Evolutionary conservation across 352 stramenopile genomes (phyloP).

Genomic region (Aphanomyces cochlioides): DNA sequence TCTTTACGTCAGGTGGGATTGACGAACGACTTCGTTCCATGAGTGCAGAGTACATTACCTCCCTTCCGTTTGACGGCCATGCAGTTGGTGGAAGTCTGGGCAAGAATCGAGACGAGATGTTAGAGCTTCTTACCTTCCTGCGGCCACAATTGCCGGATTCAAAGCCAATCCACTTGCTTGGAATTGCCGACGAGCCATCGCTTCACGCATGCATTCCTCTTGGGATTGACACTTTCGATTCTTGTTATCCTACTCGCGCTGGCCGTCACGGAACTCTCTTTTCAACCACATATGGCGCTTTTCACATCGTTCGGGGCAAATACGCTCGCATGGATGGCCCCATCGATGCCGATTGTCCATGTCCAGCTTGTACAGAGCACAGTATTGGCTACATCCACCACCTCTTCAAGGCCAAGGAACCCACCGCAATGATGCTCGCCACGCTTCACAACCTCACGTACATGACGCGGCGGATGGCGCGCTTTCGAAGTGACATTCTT

Average conservation of each 20-base stretch:
- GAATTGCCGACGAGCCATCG: slow-evolving; percentile 74
- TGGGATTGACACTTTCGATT: slow-evolving; percentile 80
- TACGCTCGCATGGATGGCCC: slow-evolving; percentile 46
- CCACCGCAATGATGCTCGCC: slow-evolving; percentile 46
- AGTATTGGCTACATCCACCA: slow-evolving; percentile 65
- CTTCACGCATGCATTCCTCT: slow-evolving; percentile 49
- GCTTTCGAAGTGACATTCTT: slow-evolving; percentile 58
- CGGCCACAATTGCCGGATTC: slow-evolving; percentile 60
- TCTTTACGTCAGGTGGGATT: slow-evolving; percentile 46
- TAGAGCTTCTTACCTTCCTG: slow-evolving; percentile 60
- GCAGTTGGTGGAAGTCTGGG: slow-evolving; percentile 68
- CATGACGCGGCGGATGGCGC: slow-evolving; percentile 70
- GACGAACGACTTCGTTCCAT: slow-evolving; percentile 66
- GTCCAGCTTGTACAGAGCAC: slow-evolving; percentile 54
- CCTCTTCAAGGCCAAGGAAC: slow-evolving; percentile 77
- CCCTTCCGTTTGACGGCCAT: slow-evolving; percentile 73
- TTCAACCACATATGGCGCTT: slow-evolving; percentile 38
- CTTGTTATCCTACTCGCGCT: slow-evolving; percentile 72
- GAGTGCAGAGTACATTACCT: slow-evolving; percentile 68
- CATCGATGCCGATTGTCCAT: slow-evolving; percentile 59
- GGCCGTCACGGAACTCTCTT: slow-evolving; percentile 66
- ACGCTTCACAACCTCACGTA: slow-evolving; percentile 75
- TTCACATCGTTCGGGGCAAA: slow-evolving; percentile 51
- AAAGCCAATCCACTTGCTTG: slow-evolving; percentile 72
- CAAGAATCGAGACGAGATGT: slow-evolving; percentile 61